Base-by-base conservation (phyloP, 139 green algal species). In the Haematococcus sp. region DNA sequence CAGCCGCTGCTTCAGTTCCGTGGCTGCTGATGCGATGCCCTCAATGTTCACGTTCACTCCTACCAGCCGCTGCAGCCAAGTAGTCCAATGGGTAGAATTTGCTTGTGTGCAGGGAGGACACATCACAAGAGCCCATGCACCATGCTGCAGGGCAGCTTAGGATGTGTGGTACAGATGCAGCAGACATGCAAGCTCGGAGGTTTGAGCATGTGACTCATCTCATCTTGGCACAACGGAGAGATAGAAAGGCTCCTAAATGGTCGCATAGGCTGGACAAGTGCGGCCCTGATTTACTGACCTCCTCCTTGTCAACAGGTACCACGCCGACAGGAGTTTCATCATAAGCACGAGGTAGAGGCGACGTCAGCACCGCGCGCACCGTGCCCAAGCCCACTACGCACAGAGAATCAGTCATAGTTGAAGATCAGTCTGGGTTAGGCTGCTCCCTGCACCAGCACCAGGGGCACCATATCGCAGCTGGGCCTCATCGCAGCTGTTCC, bases 281-380 rank as follows among this genome's bases (percentile, higher is more conserved):
- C n/a, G n/a, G n/a, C n/a, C 7, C 40, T 49, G 40, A 49, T 49
- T 49, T 19, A 49, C 40, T 33, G 9, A 7, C 17, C n/a, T 49
- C 59, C 65, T 70, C 65, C 35, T 40, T 44, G 34, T 81, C 74
- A 23, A 75, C 35, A 25, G 79, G 74, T 17, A 74, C 33, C 0
- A 71, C 63, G 1, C 79, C 79, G 30, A 69, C 69, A n/a, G 70
- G 51, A 7, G 31, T 65, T 7, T 81, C 30, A 25, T 80, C 70
- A 27, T 73, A 78, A 34, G 65, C 79, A 5, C 79, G 63, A 0
- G 79, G 79, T 43, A 84, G 73, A 19, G 67, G 78, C 23, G 73
- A n/a, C 2, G 23, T 34, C 4, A 84, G 73, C 3, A 84, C 73
- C 4, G 32, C 9, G 31, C 67, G 56, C 17, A 75, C 28, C 13